Conservation (phyloP, 495 filamentous ascomycete species). For the Talaromyces liani region DNA sequence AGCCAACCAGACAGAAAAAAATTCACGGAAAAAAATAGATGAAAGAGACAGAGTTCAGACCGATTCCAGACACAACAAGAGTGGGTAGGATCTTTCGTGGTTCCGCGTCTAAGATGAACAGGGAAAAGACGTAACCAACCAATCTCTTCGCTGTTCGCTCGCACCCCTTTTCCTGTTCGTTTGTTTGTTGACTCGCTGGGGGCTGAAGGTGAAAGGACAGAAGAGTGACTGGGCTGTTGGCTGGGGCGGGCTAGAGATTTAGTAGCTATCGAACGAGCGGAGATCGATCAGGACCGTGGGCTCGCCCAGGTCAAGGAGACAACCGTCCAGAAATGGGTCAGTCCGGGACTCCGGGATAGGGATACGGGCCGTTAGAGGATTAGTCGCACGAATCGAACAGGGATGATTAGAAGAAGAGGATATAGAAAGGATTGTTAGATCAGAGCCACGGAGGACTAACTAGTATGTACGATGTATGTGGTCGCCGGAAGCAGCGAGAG, state of each 20-base stretch:
- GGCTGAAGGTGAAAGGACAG: background rate
- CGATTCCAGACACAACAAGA: background rate
- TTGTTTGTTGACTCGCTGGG: slow-evolving; percentile 1
- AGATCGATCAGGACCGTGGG: slow-evolving; percentile 4
- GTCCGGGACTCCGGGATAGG: background rate
- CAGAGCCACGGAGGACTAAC: too few species aligned
- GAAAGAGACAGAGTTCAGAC: background rate
- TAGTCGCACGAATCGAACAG: background rate
- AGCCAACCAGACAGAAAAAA: background rate
- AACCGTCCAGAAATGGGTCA: background rate
- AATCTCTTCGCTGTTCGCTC: background rate
- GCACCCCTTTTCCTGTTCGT: background rate
- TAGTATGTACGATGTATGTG: background rate
- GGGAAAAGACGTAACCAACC: background rate
- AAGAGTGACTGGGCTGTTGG: background rate
- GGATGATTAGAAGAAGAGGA: background rate
- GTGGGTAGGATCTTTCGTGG: background rate
- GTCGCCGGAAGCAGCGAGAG: background rate
- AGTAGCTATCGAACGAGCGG: slow-evolving; percentile 2
- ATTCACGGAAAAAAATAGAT: background rate
- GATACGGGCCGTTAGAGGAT: background rate
- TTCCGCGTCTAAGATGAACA: background rate
- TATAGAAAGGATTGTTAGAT: background rate
- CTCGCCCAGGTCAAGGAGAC: background rate
- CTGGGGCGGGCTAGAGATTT: slow-evolving; percentile 1